These are phyloP conservation scores for Pugionium dolabratum DNA, from an alignment of 345 rosid species.

Conservation along the genomic window DNA sequence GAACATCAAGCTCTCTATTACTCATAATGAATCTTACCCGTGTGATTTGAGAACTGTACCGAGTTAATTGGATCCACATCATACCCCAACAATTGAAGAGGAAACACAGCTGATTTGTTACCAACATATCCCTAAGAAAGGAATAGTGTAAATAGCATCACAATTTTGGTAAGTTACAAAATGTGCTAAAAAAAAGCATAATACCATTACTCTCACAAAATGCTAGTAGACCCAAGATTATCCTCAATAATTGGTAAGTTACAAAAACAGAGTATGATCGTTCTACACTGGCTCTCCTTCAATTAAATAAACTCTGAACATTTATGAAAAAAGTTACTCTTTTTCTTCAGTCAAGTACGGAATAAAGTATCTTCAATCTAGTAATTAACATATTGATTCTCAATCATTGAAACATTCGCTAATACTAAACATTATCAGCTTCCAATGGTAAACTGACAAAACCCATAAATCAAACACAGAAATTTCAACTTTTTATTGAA, in stretches of 20 bases:
- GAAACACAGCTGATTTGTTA: slow-evolving; percentile 94
- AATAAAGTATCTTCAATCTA: not conserved
- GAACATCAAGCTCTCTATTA: slow-evolving; percentile 43
- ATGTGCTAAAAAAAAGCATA: not conserved
- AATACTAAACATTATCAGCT: no score
- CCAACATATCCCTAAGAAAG: slow-evolving; percentile 89
- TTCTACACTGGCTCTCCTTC: not conserved
- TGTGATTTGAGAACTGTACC: slow-evolving; percentile 96
- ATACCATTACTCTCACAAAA: not conserved
- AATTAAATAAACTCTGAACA: not conserved
- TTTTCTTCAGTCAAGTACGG: not conserved
- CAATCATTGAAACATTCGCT: no score
- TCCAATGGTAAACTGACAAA: not conserved
- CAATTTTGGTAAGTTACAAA: no score
- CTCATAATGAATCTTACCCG: slow-evolving; percentile 66
- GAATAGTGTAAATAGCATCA: not conserved
- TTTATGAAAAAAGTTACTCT: not conserved
- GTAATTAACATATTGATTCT: not conserved
- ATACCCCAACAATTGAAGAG: slow-evolving; percentile 89
- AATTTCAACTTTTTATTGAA: not conserved
- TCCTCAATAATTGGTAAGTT: slow-evolving; percentile 1
- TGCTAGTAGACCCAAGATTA: not conserved
- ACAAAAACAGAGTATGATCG: not conserved
- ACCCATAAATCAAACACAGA: not conserved
- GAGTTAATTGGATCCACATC: slow-evolving; percentile 98